phyloP scores from a whole-genome alignment of 2,329 filamentous ascomycete species.

The Talaromyces sp. region DNA sequence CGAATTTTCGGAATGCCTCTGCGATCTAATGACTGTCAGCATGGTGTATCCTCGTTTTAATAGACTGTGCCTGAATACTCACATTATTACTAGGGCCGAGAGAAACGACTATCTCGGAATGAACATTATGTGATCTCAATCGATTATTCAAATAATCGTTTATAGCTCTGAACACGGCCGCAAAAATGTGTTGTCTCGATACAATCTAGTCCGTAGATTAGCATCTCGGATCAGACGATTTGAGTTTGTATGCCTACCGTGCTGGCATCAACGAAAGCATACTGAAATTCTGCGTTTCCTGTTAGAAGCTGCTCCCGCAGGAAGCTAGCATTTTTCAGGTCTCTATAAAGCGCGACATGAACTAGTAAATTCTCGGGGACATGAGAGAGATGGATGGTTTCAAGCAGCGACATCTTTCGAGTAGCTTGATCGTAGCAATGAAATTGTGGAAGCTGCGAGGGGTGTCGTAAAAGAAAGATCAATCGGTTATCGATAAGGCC shows the following conservation, averaged over 20 bases:
- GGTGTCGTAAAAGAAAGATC: background rate
- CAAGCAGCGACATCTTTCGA: constrained; percentile 45
- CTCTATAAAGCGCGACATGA: constrained; percentile 70
- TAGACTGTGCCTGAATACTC: constrained; percentile 23
- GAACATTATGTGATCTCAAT: constrained; percentile 77
- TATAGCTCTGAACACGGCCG: constrained; percentile 74
- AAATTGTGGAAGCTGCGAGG: background rate
- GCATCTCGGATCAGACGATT: background rate
- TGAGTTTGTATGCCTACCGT: constrained; percentile 53
- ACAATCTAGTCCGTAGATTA: constrained; percentile 53
- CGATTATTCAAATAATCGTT: constrained; percentile 59
- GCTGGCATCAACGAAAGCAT: constrained; percentile 85
- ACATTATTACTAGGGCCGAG: constrained; percentile 82
- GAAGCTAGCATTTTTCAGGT: constrained; percentile 73
- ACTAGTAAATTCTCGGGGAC: constrained; percentile 65
- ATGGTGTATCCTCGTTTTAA: background rate
- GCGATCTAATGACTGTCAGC: constrained; percentile 58
- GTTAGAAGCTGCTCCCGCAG: constrained; percentile 80
- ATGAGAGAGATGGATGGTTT: constrained; percentile 72
- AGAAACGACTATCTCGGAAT: constrained; percentile 81
- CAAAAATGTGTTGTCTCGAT: constrained; percentile 68
- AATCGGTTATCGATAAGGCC: constrained; percentile 9
- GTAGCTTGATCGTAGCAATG: background rate
- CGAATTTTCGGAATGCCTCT: constrained; percentile 85
- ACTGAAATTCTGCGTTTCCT: constrained; percentile 82